Base-by-base conservation (phyloP, 129 eudicot genomes). In the Gnaphalium uliginosum region DNA sequence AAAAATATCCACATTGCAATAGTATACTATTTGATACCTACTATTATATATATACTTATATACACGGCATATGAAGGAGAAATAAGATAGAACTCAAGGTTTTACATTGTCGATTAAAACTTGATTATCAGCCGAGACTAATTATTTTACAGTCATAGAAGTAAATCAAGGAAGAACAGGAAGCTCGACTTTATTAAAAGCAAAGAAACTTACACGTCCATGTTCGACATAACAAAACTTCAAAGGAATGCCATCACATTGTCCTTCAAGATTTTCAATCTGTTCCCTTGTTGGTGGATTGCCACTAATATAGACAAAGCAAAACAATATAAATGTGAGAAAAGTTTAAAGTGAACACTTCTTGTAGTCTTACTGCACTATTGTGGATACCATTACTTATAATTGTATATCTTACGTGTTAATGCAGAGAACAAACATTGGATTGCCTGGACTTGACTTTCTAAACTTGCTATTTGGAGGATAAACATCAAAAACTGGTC, bases 401-500 rank as follows among this genome's bases (percentile, higher is more conserved):
- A 3, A 13, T 46, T 46, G 14, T 46, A 63, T 27, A 29, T 23
- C 67, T 79, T 87, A 88, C 97, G 90, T 73, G 43, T 73, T 64
- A 43, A 88, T 63, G 66, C 84, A 87, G 77, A 93, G 85, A 76
- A 85, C 74, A 77, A 84, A 93, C 59, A 66, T 82, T 29, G 96
- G 93, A 80, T 68, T 69, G 26, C 93, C 93, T 0, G 98, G 92
- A 61, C 81, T 79, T 22, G 98, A 85, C 79, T 93, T 93, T 69
- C 74, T 88, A 61, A 93, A 93, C 73, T 80, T 86, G 91, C 91
- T 90, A 76, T 93, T 92, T 68, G 98, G 98, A 79, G 88, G 87
- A 69, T 87, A 89, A 70, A 92, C 90, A 66, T 90, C 93, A 81
- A 85, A 93, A 32, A 84, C 51, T 15, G 85, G 91, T 74, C 78